Evolutionary conservation across 768 basidiomycete genomes (phyloP).

Genomic region (Lanmaoa rubissima): DNA sequence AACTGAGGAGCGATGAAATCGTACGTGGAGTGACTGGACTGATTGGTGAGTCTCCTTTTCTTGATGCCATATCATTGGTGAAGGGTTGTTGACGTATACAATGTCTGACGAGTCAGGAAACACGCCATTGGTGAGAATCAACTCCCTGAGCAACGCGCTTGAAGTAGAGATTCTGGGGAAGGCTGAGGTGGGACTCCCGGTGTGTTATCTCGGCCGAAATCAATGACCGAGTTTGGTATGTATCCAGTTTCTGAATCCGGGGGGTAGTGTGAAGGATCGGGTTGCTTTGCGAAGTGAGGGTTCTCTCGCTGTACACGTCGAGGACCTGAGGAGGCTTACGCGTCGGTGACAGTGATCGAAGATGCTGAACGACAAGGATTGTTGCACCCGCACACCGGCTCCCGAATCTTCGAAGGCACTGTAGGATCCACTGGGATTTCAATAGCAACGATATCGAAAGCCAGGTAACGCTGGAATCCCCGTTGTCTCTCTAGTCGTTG

Average conservation of each 20-base stretch:
- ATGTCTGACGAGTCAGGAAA: slow-evolving; percentile 57
- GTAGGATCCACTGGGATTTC: slow-evolving; percentile 97
- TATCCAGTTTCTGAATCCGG: slow-evolving; percentile 87
- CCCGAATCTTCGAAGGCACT: slow-evolving; percentile 95
- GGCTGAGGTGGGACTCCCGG: slow-evolving; percentile 63
- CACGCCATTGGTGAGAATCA: slow-evolving; percentile 89
- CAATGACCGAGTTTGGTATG: slow-evolving; percentile 43
- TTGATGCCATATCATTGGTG: neutral
- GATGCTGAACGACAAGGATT: slow-evolving; percentile 86
- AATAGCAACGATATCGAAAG: slow-evolving; percentile 87
- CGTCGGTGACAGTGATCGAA: slow-evolving; percentile 71
- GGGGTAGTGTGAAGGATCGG: slow-evolving; percentile 96
- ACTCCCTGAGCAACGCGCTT: slow-evolving; percentile 84
- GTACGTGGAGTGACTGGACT: slow-evolving; percentile 78
- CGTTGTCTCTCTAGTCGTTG: neutral
- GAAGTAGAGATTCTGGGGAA: slow-evolving; percentile 96
- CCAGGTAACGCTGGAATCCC: slow-evolving; percentile 52
- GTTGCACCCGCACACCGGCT: slow-evolving; percentile 82
- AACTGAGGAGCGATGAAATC: slow-evolving; percentile 73
- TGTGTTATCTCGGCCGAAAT: neutral
- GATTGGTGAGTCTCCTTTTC: slow-evolving; percentile 63
- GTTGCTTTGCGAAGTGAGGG: slow-evolving; percentile 86
- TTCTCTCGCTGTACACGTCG: neutral
- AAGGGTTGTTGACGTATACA: neutral
- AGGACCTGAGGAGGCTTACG: neutral